phyloP scores from a whole-genome alignment of 106 monocot genomes.

The Acorus gramineus region DNA sequence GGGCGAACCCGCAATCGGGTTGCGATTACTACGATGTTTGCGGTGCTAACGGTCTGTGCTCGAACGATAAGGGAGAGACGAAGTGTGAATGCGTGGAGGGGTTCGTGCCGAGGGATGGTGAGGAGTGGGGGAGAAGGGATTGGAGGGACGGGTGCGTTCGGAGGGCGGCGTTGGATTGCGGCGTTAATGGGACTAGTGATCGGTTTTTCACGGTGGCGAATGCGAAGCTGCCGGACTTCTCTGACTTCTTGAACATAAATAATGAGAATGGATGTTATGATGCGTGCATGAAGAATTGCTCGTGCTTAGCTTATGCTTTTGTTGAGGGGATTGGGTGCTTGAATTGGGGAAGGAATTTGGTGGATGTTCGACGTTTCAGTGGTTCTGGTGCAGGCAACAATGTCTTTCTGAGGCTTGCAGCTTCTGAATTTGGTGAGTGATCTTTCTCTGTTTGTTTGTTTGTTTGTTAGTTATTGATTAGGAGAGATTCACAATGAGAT shows the following conservation, averaged over 20 bases:
- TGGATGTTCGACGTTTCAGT: too few species aligned
- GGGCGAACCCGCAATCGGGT: neutral
- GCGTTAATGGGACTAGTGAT: neutral
- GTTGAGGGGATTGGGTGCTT: conserved; percentile 45
- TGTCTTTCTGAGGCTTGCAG: conserved; percentile 32
- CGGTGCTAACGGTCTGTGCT: conserved; percentile 8
- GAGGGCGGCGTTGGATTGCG: neutral
- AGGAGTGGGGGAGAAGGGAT: neutral
- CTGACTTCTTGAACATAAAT: conserved; percentile 5
- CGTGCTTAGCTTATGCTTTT: conserved; percentile 43
- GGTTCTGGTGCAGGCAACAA: neutral
- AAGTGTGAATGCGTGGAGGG: conserved; percentile 12
- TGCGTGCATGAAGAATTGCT: conserved; percentile 41
- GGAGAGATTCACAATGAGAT: too few species aligned
- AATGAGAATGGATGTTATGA: conserved; percentile 17
- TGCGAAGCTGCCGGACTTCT: conserved; percentile 32
- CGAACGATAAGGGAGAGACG: neutral
- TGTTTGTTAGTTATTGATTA: too few species aligned
- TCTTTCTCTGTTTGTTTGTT: too few species aligned
- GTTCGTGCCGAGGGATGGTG: conserved; percentile 1
- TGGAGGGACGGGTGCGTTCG: neutral
- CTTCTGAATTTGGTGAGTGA: conserved; percentile 31
- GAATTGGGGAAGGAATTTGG: conserved; percentile 17
- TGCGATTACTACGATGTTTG: conserved; percentile 4
- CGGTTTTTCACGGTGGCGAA: conserved; percentile 13